These are phyloP conservation scores for Didymella segeticola DNA, from an alignment of 2,329 filamentous ascomycete genomes.

Conservation along the genomic window DNA sequence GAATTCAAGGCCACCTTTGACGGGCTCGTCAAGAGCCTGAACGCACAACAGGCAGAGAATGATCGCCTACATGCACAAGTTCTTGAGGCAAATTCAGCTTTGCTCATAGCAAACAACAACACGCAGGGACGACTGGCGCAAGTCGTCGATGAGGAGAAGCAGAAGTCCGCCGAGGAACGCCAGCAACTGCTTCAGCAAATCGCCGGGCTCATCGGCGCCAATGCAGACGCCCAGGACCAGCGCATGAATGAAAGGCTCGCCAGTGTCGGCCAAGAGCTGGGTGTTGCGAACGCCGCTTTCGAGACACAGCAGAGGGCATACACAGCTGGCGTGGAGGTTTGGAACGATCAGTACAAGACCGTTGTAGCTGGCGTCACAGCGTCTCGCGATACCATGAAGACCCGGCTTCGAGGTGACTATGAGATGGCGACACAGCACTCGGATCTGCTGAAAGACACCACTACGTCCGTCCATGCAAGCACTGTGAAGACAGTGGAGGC, in stretches of 20 bases:
- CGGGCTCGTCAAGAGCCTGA: constrained; percentile 75
- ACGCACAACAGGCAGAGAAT: constrained; percentile 77
- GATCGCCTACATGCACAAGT: constrained; percentile 76
- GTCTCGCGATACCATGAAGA: constrained; percentile 80
- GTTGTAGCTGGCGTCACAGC: constrained; percentile 74
- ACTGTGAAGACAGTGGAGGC: constrained; percentile 88
- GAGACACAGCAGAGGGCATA: constrained; percentile 72
- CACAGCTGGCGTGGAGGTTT: constrained; percentile 73
- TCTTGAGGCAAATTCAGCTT: constrained; percentile 70
- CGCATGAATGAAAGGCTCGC: constrained; percentile 71
- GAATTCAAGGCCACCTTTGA: constrained; percentile 90
- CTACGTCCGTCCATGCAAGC: constrained; percentile 86
- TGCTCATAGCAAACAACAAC: constrained; percentile 71
- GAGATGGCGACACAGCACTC: constrained; percentile 78
- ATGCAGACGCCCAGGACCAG: constrained; percentile 74
- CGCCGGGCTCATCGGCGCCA: constrained; percentile 74
- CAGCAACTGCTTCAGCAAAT: constrained; percentile 79
- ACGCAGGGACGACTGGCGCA: constrained; percentile 72
- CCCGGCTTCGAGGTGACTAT: constrained; percentile 86
- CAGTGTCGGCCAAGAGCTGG: constrained; percentile 69
- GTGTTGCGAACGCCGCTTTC: constrained; percentile 68
- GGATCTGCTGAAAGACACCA: constrained; percentile 80
- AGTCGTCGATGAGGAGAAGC: constrained; percentile 77
- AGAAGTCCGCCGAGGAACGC: constrained; percentile 74
- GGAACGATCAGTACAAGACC: constrained; percentile 72